phyloP scores from a whole-genome alignment of 2,329 filamentous ascomycete species.

The Venturiaceae sp. region DNA sequence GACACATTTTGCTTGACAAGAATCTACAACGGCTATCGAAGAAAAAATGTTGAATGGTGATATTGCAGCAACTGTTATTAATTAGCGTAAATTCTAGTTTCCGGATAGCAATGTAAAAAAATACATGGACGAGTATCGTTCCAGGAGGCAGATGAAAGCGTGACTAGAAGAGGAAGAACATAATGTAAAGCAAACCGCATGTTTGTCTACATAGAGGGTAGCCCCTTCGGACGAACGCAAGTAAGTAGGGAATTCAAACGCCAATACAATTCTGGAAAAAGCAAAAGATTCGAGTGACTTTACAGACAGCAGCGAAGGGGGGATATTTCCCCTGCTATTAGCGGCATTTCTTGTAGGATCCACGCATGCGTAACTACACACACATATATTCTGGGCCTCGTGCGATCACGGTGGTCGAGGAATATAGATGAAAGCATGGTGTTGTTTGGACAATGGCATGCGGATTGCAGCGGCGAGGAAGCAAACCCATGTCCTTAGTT shows the following conservation, averaged over 20 bases:
- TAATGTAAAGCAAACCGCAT: background rate
- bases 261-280: background rate
- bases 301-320: background rate
- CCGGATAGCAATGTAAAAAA: too few relatives aligned
- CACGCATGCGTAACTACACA: background rate
- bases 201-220: background rate
- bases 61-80: background rate
- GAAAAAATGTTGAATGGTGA: background rate
- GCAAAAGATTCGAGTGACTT: background rate
- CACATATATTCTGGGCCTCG: background rate
- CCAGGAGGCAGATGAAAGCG: background rate
- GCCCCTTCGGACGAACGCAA: background rate
- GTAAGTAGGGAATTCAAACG: background rate
- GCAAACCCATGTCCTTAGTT: background rate
- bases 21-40: background rate
- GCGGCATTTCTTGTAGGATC: background rate
- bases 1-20: background rate
- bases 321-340: background rate
- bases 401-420: background rate
- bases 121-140: background rate
- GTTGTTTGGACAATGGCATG: background rate
- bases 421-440: constrained; percentile 4
- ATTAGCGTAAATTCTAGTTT: background rate
- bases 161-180: background rate
- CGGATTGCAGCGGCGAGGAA: background rate